Evolutionary conservation across 2,329 filamentous ascomycete genomes (phyloP).

Genomic region (Rutstroemia sp.): DNA sequence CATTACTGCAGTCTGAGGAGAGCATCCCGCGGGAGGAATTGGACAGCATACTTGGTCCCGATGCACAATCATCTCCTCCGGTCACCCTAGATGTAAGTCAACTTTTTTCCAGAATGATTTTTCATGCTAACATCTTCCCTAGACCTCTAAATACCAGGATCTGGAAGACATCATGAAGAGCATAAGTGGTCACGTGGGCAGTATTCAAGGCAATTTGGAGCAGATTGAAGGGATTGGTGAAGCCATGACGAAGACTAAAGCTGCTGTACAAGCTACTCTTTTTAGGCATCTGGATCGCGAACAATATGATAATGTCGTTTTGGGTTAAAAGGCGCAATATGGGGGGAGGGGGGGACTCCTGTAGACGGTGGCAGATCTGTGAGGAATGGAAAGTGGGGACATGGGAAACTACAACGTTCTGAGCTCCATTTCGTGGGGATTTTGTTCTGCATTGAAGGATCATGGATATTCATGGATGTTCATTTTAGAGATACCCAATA

Average conservation of each 20-base stretch:
- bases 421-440: neutral
- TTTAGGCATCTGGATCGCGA: conserved; percentile 24
- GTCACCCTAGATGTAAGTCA: conserved; percentile 18
- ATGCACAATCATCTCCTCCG: neutral
- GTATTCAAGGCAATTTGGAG: conserved; percentile 27
- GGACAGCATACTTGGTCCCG: conserved; percentile 17
- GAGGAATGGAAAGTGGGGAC: neutral
- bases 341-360: neutral
- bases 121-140: conserved; percentile 13
- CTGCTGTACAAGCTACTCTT: conserved; percentile 26
- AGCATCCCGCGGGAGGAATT: conserved; percentile 8
- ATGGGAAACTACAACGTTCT: neutral
- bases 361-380: neutral
- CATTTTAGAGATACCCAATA: neutral
- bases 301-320: conserved; percentile 27
- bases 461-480: neutral
- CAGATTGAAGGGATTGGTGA: conserved; percentile 26
- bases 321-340: conserved; percentile 16
- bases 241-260: conserved; percentile 26
- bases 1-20: conserved; percentile 21
- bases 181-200: conserved; percentile 28
- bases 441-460: neutral
- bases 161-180: conserved; percentile 22
- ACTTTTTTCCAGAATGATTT: neutral
- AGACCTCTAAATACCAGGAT: conserved; percentile 24